Conservation (phyloP, 2,329 filamentous ascomycete genomes). For the Sporothrix euskadiensis region DNA sequence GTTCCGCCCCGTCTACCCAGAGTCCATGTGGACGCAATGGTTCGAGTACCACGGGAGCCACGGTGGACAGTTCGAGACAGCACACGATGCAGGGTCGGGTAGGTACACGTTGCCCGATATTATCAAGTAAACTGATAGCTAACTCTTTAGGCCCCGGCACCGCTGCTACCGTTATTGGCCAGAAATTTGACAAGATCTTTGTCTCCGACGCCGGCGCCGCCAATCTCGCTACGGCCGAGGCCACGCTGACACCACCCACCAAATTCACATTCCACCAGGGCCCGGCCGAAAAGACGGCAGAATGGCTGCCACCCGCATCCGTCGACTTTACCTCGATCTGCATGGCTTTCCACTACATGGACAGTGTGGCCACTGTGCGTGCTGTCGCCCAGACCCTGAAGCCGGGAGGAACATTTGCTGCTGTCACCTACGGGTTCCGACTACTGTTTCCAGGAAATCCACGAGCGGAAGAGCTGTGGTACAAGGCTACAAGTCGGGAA, state of each 20-base stretch:
- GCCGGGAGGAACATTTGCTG: conserved; percentile 31
- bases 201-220: conserved; percentile 31
- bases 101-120: not conserved
- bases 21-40: conserved; percentile 32
- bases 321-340: conserved; percentile 32
- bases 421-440: conserved; percentile 32
- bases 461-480: conserved; percentile 29
- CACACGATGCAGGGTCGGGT: conserved; percentile 31
- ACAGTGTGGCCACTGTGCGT: conserved; percentile 27
- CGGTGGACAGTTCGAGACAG: conserved; percentile 27
- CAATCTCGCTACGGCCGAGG: conserved; percentile 29
- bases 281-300: conserved; percentile 30
- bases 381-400: conserved; percentile 30
- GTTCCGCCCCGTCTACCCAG: conserved; percentile 32
- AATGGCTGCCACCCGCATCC: conserved; percentile 26
- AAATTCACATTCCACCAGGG: conserved; percentile 27
- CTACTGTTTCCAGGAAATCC: conserved; percentile 30
- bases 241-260: conserved; percentile 21
- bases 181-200: conserved; percentile 26
- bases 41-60: conserved; percentile 29
- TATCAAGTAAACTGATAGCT: not conserved
- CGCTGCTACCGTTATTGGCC: conserved; percentile 25
- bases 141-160: conserved; percentile 27
- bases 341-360: conserved; percentile 35
- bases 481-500: conserved; percentile 29